Conservation (phyloP, 257 asterid species). For the Plantago ovata region DNA sequence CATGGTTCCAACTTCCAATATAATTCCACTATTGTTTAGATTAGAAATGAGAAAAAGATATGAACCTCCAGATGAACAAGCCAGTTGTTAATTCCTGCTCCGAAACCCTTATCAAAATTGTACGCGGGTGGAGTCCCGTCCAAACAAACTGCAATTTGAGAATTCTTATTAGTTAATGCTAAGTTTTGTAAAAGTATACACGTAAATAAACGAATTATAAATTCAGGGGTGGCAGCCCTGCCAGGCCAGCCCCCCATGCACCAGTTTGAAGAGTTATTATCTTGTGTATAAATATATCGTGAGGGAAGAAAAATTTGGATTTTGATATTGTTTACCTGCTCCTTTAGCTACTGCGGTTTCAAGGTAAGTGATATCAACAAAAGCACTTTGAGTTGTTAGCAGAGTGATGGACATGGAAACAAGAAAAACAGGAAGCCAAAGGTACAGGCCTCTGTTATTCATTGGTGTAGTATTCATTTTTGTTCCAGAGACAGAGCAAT, state of each 20-base stretch:
- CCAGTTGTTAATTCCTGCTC: conserved; percentile 60
- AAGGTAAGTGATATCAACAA: conserved; percentile 44
- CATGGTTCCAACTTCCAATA: neutral
- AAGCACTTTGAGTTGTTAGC: conserved; percentile 27
- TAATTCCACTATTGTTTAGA: no score
- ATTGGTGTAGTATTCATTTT: conserved; percentile 22
- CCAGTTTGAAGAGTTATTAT: no score
- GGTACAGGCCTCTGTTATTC: conserved; percentile 27
- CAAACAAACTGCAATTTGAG: conserved; percentile 65
- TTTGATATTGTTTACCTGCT: conserved; percentile 42
- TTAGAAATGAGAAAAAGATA: no score
- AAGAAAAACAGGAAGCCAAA: conserved; percentile 32
- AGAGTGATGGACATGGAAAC: conserved; percentile 15
- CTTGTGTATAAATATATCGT: neutral
- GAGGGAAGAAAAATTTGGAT: neutral
- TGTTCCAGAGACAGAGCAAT: neutral
- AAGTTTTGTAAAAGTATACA: no score
- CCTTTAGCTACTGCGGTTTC: conserved; percentile 55
- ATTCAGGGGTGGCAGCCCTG: no score
- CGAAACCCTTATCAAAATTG: conserved; percentile 52
- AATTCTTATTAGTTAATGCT: no score
- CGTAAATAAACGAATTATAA: no score
- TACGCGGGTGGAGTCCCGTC: conserved; percentile 86
- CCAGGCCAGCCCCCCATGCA: neutral
- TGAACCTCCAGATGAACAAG: conserved; percentile 66